Percentiles rank a stretch among this genome's conserved stretches.
These are phyloP conservation scores for Dipteronia sinensis DNA, from an alignment of 345 rosid genomes.

Conservation along the genomic window DNA sequence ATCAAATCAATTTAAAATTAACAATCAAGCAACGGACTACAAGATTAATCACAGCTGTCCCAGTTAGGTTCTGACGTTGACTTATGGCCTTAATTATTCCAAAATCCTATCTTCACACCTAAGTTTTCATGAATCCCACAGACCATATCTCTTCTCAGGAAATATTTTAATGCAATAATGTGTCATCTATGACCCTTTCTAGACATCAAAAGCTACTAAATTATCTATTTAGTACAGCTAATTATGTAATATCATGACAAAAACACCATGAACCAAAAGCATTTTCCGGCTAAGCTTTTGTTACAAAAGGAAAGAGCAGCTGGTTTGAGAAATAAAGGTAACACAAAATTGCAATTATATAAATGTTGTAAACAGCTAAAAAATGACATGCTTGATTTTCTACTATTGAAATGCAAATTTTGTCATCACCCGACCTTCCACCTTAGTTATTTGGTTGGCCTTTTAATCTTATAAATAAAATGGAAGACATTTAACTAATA, in stretches of 20 bases:
- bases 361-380: conserved; percentile 2
- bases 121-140: neutral
- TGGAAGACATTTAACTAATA: neutral
- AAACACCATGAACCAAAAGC: neutral
- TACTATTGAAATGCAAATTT: neutral
- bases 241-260: neutral
- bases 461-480: neutral
- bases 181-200: neutral
- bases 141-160: neutral
- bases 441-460: neutral
- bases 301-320: neutral
- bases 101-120: neutral
- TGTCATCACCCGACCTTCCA: too few relatives aligned
- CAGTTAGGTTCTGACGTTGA: neutral
- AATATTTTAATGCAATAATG: neutral
- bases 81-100: too few relatives aligned
- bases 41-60: neutral
- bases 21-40: neutral
- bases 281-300: neutral
- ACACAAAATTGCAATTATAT: neutral
- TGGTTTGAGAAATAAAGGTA: neutral
- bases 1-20: neutral
- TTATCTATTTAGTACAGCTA: neutral
- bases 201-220: neutral
- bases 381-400: neutral